These are phyloP conservation scores for Vaccinium darrowii DNA, from an alignment of 148 eudicot genomes.

Conservation along the genomic window DNA sequence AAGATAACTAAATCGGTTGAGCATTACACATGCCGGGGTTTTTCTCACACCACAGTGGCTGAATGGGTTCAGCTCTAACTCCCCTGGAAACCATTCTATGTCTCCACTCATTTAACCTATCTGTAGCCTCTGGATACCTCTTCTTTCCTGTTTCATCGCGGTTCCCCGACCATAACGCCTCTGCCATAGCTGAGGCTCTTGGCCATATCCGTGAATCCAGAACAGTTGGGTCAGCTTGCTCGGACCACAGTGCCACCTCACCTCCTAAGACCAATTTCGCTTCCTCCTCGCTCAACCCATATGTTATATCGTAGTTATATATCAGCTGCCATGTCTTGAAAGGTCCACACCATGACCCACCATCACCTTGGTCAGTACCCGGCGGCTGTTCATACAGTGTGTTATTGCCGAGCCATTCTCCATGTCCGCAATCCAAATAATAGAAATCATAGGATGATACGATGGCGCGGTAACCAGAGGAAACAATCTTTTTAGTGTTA, in stretches of 20 bases:
- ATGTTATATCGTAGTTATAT: conserved; percentile 78
- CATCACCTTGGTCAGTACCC: conserved; percentile 47
- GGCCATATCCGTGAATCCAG: conserved; percentile 82
- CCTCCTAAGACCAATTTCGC: conserved; percentile 76
- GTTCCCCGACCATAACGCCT: conserved; percentile 82
- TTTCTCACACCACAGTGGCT: conserved; percentile 84
- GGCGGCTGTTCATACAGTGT: conserved; percentile 56
- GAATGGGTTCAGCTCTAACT: conserved; percentile 81
- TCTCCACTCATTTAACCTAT: conserved; percentile 82
- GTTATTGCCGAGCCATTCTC: conserved; percentile 67
- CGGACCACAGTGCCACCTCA: conserved; percentile 89
- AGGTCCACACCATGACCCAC: conserved; percentile 95
- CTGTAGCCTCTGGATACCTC: conserved; percentile 74
- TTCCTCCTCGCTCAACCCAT: conserved; percentile 55
- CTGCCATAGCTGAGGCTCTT: conserved; percentile 78
- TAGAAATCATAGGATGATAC: conserved; percentile 81
- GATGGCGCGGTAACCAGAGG: conserved; percentile 69
- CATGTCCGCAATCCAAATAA: conserved; percentile 96
- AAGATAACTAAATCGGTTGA: conserved; percentile 25
- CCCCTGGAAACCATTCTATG: conserved; percentile 80
- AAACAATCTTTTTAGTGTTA: conserved; percentile 67
- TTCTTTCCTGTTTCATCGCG: conserved; percentile 60
- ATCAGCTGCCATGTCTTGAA: conserved; percentile 91
- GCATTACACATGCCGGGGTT: conserved; percentile 95
- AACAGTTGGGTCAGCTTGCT: conserved; percentile 80